These are phyloP conservation scores for Colletotrichum nymphaeae DNA, from an alignment of 2,329 filamentous ascomycete genomes.

Conservation along the genomic window DNA sequence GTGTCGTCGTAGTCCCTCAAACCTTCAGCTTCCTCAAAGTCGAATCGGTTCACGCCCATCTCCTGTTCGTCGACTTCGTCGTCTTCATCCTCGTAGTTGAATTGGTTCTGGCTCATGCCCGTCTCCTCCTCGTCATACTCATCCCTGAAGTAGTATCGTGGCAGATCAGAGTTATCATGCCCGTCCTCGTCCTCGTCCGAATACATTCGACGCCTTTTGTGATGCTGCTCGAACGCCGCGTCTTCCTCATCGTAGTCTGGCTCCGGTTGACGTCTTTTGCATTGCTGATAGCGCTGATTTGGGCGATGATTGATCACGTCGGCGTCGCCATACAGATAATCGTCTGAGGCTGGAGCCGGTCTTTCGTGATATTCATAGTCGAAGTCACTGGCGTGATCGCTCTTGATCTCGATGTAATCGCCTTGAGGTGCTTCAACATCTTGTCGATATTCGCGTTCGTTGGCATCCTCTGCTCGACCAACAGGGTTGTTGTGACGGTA, in stretches of 20 bases:
- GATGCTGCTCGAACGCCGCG: not conserved
- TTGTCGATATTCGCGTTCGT: too few relatives aligned
- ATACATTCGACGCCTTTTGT: not conserved
- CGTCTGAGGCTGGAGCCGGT: not conserved
- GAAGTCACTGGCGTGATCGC: not conserved
- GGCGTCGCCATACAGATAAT: too few relatives aligned
- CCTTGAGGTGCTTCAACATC: not conserved
- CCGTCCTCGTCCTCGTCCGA: not conserved
- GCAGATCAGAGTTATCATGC: not conserved
- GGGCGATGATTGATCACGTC: too few relatives aligned
- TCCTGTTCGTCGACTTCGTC: not conserved
- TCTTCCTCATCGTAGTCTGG: not conserved
- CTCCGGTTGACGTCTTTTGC: not conserved
- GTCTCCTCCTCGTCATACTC: not conserved
- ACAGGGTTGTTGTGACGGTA: not conserved
- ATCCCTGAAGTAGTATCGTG: not conserved
- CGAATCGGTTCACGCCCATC: too few relatives aligned
- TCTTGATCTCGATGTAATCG: not conserved
- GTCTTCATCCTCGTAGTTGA: not conserved
- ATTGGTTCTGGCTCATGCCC: not conserved
- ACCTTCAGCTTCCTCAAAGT: too few relatives aligned
- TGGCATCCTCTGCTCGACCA: not conserved
- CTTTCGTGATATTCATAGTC: not conserved
- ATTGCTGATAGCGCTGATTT: not conserved
- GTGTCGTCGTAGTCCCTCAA: too few relatives aligned